A percentile compares a stretch with the other conserved stretches of the same genome.
phyloP scores from a whole-genome alignment of 129 eudicot species.

The Smallanthus sonchifolius region DNA sequence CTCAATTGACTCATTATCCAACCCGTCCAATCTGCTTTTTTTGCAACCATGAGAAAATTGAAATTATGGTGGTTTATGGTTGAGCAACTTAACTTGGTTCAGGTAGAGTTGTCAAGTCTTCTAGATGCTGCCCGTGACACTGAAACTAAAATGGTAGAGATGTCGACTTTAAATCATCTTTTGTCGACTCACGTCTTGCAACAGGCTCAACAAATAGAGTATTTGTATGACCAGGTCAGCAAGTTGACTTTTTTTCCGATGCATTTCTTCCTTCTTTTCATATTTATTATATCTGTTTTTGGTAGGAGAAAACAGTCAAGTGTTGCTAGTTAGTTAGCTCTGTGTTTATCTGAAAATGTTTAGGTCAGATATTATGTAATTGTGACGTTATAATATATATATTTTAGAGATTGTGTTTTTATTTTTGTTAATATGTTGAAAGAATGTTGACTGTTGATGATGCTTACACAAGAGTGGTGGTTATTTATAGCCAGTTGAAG shows the following conservation, averaged over 20 bases:
- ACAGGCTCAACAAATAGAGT: constrained; percentile 88
- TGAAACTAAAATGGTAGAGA: constrained; percentile 87
- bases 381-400: no score
- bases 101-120: constrained; percentile 77
- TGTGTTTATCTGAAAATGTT: no score
- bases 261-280: no score
- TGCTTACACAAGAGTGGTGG: not conserved
- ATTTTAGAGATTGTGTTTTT: not conserved
- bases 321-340: no score
- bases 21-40: not conserved
- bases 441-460: no score
- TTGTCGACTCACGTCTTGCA: constrained; percentile 94
- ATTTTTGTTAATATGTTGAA: constrained; percentile 50
- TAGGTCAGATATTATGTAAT: no score
- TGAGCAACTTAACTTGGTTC: constrained; percentile 12
- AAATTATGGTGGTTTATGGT: constrained; percentile 2
- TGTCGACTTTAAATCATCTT: constrained; percentile 92
- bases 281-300: not conserved
- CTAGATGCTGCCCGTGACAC: constrained; percentile 89
- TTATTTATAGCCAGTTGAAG: constrained; percentile 70
- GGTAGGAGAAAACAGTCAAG: not conserved
- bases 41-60: not conserved
- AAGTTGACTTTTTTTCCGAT: no score
- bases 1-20: not conserved
- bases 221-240: constrained; percentile 87